Evolutionary conservation across 352 stramenopile genomes (phyloP).

Genomic region (Phytophthora pseudosyringae): DNA sequence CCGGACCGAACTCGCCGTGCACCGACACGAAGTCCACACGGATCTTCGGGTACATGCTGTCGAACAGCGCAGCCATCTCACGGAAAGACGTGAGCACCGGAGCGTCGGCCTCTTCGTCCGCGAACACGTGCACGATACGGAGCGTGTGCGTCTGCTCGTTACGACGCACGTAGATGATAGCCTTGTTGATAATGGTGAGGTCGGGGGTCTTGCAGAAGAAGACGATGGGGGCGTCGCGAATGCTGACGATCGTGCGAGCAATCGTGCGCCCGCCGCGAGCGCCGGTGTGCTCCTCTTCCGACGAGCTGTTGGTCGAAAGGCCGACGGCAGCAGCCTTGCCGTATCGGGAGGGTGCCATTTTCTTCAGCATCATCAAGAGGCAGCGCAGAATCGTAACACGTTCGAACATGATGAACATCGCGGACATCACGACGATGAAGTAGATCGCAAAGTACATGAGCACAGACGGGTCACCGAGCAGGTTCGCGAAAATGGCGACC

Average conservation of each 20-base stretch:
- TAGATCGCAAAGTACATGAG: constrained; percentile 90
- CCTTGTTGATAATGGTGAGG: constrained; percentile 94
- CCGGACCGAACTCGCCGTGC: constrained; percentile 58
- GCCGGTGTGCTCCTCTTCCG: constrained; percentile 56
- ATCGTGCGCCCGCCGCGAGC: constrained; percentile 84
- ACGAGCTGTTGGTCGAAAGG: neutral
- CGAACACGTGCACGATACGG: constrained; percentile 84
- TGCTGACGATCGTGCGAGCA: constrained; percentile 74
- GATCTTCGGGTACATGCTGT: constrained; percentile 87
- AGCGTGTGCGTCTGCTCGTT: constrained; percentile 93
- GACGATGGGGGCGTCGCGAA: constrained; percentile 91
- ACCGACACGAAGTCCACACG: constrained; percentile 80
- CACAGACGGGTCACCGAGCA: constrained; percentile 80
- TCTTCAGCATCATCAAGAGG: constrained; percentile 64
- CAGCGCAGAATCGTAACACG: constrained; percentile 83
- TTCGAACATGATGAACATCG: constrained; percentile 88
- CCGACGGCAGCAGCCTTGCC: constrained; percentile 12
- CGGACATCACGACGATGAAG: constrained; percentile 72
- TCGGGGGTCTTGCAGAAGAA: constrained; percentile 93
- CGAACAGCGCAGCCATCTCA: constrained; percentile 67
- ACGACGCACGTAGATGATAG: constrained; percentile 93
- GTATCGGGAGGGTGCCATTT: constrained; percentile 59
- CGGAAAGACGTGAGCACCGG: constrained; percentile 27
- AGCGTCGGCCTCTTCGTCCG: constrained; percentile 16
- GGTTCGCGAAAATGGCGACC: constrained; percentile 75